Evolutionary conservation across 1,284 basidiomycete genomes (phyloP).

Genomic region (Chalciporus sp.): DNA sequence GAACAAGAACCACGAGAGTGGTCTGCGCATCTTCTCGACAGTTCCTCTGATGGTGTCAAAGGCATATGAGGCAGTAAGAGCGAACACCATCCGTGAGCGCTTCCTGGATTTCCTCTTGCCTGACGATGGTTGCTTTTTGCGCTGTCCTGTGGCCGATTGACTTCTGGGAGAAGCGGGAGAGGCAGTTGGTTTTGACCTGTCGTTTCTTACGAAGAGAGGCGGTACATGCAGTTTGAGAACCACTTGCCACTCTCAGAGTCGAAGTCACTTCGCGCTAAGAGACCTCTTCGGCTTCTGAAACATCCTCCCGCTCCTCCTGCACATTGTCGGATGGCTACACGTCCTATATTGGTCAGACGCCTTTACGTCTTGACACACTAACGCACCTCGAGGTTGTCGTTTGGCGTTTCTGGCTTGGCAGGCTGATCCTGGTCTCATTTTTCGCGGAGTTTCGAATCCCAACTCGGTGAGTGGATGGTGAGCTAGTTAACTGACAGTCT

Average conservation of each 20-base stretch:
- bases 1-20: constrained; percentile 56
- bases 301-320: constrained; percentile 30
- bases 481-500: neutral
- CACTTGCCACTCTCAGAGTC: constrained; percentile 3
- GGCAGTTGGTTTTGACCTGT: constrained; percentile 16
- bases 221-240: constrained; percentile 11
- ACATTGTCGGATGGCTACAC: constrained; percentile 10
- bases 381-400: constrained; percentile 13
- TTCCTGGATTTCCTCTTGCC: constrained; percentile 26
- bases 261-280: constrained; percentile 6
- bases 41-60: constrained; percentile 48
- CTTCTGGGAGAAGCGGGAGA: constrained; percentile 13
- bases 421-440: neutral
- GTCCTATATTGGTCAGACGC: neutral
- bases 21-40: constrained; percentile 52
- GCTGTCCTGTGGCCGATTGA: constrained; percentile 14
- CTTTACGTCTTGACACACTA: neutral
- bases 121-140: constrained; percentile 19
- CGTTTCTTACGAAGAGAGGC: constrained; percentile 22
- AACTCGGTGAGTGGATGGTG: neutral
- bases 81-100: constrained; percentile 28
- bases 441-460: neutral
- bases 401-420: neutral
- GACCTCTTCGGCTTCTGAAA: constrained; percentile 19
- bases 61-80: constrained; percentile 41